Conservation (phyloP, 108 stramenopile species). For the Skeletonema costatum region DNA sequence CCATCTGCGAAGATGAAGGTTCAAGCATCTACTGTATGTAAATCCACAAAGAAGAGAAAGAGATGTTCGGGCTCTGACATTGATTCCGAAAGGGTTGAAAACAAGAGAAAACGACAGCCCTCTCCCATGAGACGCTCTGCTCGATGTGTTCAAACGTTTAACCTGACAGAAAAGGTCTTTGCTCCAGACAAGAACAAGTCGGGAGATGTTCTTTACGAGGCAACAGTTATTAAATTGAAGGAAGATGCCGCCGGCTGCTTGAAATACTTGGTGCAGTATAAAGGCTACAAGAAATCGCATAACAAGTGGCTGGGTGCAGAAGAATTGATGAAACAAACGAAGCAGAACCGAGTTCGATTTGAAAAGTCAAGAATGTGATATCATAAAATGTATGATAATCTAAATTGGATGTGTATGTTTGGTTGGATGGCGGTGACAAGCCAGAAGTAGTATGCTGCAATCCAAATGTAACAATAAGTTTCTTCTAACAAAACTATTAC, state of each 20-base stretch:
- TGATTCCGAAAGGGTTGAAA: neutral
- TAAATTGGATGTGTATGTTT: too few relatives aligned
- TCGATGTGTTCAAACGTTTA: neutral
- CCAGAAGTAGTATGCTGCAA: too few relatives aligned
- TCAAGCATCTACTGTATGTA: neutral
- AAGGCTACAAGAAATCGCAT: slow-evolving; percentile 4
- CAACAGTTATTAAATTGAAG: slow-evolving; percentile 8
- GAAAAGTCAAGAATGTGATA: neutral
- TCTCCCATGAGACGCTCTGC: neutral
- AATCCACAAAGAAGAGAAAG: neutral
- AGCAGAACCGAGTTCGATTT: neutral
- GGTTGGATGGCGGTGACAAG: too few relatives aligned
- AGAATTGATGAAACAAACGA: slow-evolving; percentile 5
- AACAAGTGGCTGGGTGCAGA: slow-evolving; percentile 8
- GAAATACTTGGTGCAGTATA: slow-evolving; percentile 27
- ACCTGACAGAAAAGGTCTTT: slow-evolving; percentile 15
- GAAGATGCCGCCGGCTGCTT: slow-evolving; percentile 1
- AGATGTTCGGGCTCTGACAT: neutral
- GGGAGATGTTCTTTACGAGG: slow-evolving; percentile 9
- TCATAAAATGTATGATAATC: too few relatives aligned
- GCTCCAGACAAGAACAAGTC: slow-evolving; percentile 10
- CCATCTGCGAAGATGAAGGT: neutral
- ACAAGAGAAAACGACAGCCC: neutral
- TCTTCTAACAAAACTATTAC: too few relatives aligned
- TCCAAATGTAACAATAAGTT: too few relatives aligned